Percentiles rank a stretch among this genome's conserved stretches.
Conservation (phyloP, 1,284 basidiomycete species). For the Uromyces viciae-fabae region DNA sequence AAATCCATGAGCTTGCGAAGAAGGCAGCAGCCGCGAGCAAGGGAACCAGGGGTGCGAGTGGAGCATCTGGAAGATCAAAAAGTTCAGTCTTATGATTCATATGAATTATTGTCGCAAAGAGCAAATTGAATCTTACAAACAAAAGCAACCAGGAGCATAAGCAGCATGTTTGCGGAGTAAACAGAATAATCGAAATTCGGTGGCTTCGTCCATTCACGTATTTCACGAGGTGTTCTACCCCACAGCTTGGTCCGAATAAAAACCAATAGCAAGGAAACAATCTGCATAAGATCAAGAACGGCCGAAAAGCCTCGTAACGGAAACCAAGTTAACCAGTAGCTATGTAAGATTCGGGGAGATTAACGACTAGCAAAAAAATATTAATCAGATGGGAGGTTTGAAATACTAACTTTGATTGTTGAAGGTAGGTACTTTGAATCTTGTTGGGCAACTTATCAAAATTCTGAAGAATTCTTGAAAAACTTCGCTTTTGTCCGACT, state of each 20-base stretch:
- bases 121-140: constrained; percentile 22
- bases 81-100: no score
- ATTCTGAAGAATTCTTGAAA: constrained; percentile 62
- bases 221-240: constrained; percentile 92
- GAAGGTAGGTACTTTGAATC: constrained; percentile 39
- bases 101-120: neutral
- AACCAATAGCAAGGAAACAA: constrained; percentile 80
- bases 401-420: constrained; percentile 46
- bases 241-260: constrained; percentile 79
- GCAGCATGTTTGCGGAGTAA: constrained; percentile 57
- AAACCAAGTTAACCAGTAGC: constrained; percentile 92
- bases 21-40: constrained; percentile 69
- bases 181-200: constrained; percentile 86
- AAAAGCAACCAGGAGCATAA: constrained; percentile 44
- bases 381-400: constrained; percentile 52
- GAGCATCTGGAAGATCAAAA: constrained; percentile 61
- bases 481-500: constrained; percentile 67
- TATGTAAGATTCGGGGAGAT: constrained; percentile 51
- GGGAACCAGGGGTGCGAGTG: constrained; percentile 77
- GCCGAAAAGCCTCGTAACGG: constrained; percentile 90
- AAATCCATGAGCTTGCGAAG: constrained; percentile 60
- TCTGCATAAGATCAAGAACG: constrained; percentile 91
- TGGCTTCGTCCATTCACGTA: constrained; percentile 92
- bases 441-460: constrained; percentile 47
- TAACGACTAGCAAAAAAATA: constrained; percentile 58